Conservation (phyloP, 192 early-diverging fungal genomes). For the Entophlyctis luteolus region DNA sequence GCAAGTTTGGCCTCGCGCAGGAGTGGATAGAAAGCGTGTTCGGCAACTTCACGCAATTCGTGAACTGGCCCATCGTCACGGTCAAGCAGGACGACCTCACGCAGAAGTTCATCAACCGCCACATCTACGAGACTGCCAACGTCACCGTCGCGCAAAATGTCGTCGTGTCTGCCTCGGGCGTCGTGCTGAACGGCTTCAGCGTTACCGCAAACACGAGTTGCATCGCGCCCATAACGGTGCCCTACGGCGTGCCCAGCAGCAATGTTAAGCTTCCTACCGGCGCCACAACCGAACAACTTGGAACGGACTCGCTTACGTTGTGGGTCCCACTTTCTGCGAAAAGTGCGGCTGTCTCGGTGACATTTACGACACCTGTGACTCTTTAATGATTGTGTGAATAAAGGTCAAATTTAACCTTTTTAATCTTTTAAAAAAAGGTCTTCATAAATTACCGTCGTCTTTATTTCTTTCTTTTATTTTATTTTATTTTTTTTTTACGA, state of each 20-base stretch:
- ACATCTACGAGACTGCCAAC: slow-evolving; percentile 6
- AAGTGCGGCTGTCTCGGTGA: not conserved
- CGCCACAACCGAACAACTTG: slow-evolving; percentile 11
- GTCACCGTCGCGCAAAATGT: not conserved
- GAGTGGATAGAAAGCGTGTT: slow-evolving; percentile 8
- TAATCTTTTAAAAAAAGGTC: no score
- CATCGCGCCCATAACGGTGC: slow-evolving; percentile 16
- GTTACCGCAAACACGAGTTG: not conserved
- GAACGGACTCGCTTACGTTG: slow-evolving; percentile 5
- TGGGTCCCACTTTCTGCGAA: slow-evolving; percentile 1
- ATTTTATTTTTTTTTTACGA: no score
- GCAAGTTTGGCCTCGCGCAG: not conserved
- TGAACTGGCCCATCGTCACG: slow-evolving; percentile 2
- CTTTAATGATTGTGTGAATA: not conserved
- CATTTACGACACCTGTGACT: not conserved
- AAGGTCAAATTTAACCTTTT: no score
- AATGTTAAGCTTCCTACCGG: slow-evolving; percentile 5
- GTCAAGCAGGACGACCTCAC: slow-evolving; percentile 5
- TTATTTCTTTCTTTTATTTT: no score
- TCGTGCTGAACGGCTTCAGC: not conserved
- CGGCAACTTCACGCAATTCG: not conserved
- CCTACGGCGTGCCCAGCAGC: not conserved
- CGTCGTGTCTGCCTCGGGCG: not conserved
- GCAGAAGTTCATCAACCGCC: not conserved
- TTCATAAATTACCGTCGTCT: no score